These are phyloP conservation scores for Rachicladosporium sp. DNA, from an alignment of 2,329 filamentous ascomycete species.

Conservation along the genomic window DNA sequence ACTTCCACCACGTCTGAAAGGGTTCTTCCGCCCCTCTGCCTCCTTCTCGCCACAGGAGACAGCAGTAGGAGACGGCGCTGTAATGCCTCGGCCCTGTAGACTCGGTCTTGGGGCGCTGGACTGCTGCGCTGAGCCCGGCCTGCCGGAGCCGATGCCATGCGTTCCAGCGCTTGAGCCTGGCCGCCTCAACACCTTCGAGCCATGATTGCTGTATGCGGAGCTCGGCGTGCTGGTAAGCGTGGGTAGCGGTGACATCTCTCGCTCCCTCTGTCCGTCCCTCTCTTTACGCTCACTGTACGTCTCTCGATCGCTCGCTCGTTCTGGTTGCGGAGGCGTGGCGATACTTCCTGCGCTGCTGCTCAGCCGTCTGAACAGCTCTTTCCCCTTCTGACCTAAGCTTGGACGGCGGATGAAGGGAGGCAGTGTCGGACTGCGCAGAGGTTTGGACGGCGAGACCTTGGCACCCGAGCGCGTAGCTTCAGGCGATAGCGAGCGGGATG, in stretches of 20 bases:
- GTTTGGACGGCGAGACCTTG: not conserved
- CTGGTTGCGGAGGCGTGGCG: conserved; percentile 8
- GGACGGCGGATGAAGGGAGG: conserved; percentile 12
- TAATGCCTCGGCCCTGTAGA: not conserved
- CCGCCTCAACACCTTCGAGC: conserved; percentile 5
- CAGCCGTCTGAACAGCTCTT: conserved; percentile 21
- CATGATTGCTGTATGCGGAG: conserved; percentile 9
- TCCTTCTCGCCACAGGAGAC: not conserved
- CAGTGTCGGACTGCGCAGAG: conserved; percentile 1
- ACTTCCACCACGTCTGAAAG: conserved; percentile 2
- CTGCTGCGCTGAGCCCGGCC: not conserved
- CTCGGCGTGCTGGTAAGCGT: conserved; percentile 13
- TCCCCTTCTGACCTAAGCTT: conserved; percentile 18
- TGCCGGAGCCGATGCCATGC: not conserved
- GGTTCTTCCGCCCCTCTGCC: not conserved
- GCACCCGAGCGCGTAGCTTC: not conserved
- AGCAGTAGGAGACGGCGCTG: not conserved
- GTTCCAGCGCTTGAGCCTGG: conserved; percentile 6
- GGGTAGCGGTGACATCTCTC: conserved; percentile 12
- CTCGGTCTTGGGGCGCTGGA: not conserved
- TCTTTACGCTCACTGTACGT: no score
- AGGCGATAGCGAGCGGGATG: not conserved
- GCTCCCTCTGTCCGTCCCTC: not conserved
- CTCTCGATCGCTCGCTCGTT: no score
- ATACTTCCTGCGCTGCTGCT: conserved; percentile 14